Evolutionary conservation across 352 stramenopile genomes (phyloP).

Genomic region (Aphanomyces euteiches): DNA sequence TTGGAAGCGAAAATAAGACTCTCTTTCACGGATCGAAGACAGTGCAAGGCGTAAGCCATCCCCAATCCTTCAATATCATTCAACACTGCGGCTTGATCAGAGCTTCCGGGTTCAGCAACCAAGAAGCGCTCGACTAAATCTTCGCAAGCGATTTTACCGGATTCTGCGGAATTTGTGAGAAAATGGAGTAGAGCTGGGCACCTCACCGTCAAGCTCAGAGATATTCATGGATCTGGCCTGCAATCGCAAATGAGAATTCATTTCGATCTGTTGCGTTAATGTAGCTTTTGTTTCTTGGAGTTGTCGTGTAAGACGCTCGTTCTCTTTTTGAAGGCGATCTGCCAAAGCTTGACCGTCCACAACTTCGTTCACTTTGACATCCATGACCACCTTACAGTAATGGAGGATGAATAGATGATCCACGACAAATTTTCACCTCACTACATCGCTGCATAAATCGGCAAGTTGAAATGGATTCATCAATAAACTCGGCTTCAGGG

Average conservation of each 20-base stretch:
- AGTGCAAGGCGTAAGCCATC: constrained; percentile 49
- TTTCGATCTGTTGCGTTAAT: constrained; percentile 40
- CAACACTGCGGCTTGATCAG: constrained; percentile 32
- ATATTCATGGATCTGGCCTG: constrained; percentile 28
- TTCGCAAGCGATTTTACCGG: constrained; percentile 21
- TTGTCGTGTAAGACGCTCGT: constrained; percentile 42
- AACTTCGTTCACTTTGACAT: constrained; percentile 62
- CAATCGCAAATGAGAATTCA: constrained; percentile 38
- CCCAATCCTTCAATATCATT: constrained; percentile 46
- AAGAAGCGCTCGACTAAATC: constrained; percentile 23
- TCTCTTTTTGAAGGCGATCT: constrained; percentile 49
- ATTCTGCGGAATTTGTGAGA: neutral
- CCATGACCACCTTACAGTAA: constrained; percentile 38
- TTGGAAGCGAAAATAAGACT: constrained; percentile 65
- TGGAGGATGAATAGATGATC: too few relatives aligned
- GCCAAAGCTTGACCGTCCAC: constrained; percentile 63
- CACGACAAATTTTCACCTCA: constrained; percentile 33
- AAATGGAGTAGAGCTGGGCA: too few relatives aligned
- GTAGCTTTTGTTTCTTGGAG: constrained; percentile 36
- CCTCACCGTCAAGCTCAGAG: too few relatives aligned
- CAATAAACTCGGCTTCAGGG: constrained; percentile 73
- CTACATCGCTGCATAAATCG: constrained; percentile 95
- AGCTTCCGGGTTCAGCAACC: neutral
- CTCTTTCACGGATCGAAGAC: constrained; percentile 58
- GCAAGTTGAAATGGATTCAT: constrained; percentile 95